phyloP scores from a whole-genome alignment of 2,329 filamentous ascomycete species.

The Diplodia mutila region DNA sequence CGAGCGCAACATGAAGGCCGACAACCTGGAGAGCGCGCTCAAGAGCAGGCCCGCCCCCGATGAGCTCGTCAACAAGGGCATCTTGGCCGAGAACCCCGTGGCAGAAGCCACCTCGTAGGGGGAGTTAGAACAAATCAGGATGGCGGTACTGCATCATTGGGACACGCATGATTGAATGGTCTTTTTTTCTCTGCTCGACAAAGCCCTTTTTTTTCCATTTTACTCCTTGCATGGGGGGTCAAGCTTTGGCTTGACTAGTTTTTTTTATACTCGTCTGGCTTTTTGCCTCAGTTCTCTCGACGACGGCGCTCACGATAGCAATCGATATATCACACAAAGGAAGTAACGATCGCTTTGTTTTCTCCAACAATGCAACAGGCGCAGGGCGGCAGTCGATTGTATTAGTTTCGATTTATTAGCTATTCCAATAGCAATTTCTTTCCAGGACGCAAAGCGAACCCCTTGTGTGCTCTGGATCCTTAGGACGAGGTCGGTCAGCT shows the following conservation, averaged over 20 bases:
- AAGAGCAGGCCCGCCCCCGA: slow-evolving; percentile 76
- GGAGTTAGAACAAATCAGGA: background rate
- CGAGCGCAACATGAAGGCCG: slow-evolving; percentile 83
- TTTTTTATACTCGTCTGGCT: background rate
- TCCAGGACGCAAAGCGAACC: background rate
- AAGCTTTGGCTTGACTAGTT: background rate
- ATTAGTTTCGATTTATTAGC: slow-evolving; percentile 18
- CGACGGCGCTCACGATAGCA: slow-evolving; percentile 2
- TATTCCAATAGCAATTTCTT: background rate
- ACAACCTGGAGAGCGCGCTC: slow-evolving; percentile 86
- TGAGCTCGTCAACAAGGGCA: slow-evolving; percentile 76
- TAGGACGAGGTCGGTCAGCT: no score
- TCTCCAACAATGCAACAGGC: background rate
- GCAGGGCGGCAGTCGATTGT: slow-evolving; percentile 13
- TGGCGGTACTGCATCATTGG: background rate
- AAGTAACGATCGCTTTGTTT: slow-evolving; percentile 20
- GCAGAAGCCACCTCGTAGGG: background rate
- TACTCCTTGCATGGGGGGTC: background rate
- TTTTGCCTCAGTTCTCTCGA: background rate
- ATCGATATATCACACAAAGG: slow-evolving; percentile 2
- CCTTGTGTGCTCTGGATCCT: no score
- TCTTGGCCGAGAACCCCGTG: slow-evolving; percentile 58
- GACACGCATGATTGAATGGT: slow-evolving; percentile 20
- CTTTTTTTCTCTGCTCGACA: background rate
- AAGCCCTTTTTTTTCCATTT: background rate